phyloP scores from a whole-genome alignment of 1,139 yeast species.

The Spencermartinsiella ligniputridi region DNA sequence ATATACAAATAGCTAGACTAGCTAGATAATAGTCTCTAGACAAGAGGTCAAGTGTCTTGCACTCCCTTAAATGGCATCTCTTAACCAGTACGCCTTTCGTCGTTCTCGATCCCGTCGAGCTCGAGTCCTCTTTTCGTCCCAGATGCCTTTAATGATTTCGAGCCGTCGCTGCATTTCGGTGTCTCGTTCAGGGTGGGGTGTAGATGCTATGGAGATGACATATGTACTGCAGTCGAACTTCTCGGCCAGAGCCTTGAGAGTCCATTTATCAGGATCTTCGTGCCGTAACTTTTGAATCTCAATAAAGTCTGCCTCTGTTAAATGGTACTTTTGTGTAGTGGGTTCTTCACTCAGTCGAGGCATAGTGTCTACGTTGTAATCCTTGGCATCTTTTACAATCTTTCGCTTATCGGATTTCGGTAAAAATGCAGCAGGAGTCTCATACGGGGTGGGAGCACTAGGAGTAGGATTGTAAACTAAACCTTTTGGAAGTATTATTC shows the following conservation, averaged over 20 bases:
- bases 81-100: constrained; percentile 59
- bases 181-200: constrained; percentile 38
- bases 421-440: constrained; percentile 70
- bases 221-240: constrained; percentile 55
- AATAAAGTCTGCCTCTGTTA: constrained; percentile 55
- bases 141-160: constrained; percentile 40
- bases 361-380: constrained; percentile 30
- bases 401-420: constrained; percentile 63
- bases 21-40: neutral
- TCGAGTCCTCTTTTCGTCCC: constrained; percentile 44
- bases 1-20: constrained; percentile 5
- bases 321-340: constrained; percentile 49
- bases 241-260: constrained; percentile 62
- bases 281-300: constrained; percentile 61
- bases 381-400: constrained; percentile 27
- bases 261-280: constrained; percentile 59
- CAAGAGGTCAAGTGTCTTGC: no score
- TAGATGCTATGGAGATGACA: constrained; percentile 51
- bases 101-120: constrained; percentile 54
- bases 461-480: constrained; percentile 41
- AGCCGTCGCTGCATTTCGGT: constrained; percentile 44
- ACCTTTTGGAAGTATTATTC: constrained; percentile 37
- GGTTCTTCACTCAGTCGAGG: constrained; percentile 35
- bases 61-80: constrained; percentile 45
- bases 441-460: constrained; percentile 48